These are phyloP conservation scores for Moricandia moricandioides DNA, from an alignment of 345 rosid species.

Conservation along the genomic window DNA sequence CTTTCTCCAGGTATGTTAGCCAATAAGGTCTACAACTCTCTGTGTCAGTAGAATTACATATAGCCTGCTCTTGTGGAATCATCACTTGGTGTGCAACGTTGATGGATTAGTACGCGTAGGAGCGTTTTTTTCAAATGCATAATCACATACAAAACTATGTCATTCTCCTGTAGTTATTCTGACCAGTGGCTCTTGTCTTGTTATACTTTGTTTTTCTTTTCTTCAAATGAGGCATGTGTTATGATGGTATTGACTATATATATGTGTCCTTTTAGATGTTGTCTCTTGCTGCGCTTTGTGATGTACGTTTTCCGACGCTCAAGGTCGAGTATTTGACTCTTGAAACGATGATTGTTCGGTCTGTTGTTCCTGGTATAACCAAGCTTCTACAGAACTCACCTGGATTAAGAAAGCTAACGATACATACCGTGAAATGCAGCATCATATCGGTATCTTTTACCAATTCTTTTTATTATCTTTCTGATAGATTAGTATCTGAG, in stretches of 20 bases:
- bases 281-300: slow-evolving; percentile 27
- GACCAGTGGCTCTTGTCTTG: not conserved
- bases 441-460: slow-evolving; percentile 31
- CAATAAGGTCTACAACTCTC: not conserved
- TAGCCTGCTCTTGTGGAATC: too few relatives aligned
- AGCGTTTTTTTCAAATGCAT: too few relatives aligned
- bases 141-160: too few relatives aligned
- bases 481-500: not conserved
- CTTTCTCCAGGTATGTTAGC: slow-evolving; percentile 32
- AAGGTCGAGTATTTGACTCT: slow-evolving; percentile 29
- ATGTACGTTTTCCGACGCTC: slow-evolving; percentile 25
- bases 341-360: slow-evolving; percentile 30
- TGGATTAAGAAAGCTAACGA: slow-evolving; percentile 32
- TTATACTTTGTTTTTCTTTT: not conserved
- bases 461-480: not conserved
- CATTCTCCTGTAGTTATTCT: not conserved
- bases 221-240: too few relatives aligned
- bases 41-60: too few relatives aligned
- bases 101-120: too few relatives aligned
- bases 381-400: slow-evolving; percentile 35
- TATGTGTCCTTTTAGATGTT: slow-evolving; percentile 16
- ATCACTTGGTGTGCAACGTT: too few relatives aligned
- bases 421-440: slow-evolving; percentile 31
- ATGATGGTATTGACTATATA: not conserved
- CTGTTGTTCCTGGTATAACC: slow-evolving; percentile 37